A percentile compares a stretch with the other conserved stretches of the same genome.
phyloP scores from a whole-genome alignment of 345 rosid genomes.

The Lenwebbia sp. region DNA sequence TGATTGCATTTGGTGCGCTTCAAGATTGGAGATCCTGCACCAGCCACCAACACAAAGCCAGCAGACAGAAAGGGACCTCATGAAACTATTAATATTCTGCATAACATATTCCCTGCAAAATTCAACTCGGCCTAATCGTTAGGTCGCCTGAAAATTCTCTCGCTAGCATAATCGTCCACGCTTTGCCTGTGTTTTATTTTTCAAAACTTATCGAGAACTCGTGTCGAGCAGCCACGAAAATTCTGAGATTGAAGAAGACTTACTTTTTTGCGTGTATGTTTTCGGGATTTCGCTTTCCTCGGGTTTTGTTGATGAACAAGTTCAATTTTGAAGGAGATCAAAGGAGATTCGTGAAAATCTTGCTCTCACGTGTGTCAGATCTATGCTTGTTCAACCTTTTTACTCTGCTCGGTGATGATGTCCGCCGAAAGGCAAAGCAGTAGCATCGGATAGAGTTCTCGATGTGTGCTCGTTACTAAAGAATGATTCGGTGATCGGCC shows the following conservation, averaged over 20 bases:
- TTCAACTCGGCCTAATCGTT: background rate
- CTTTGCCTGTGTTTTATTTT: background rate
- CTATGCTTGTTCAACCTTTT: too few relatives aligned
- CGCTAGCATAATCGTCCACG: background rate
- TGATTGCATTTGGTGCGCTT: background rate
- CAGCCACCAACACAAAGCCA: background rate
- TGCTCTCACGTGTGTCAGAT: too few relatives aligned
- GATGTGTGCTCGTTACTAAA: too few relatives aligned
- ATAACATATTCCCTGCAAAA: background rate
- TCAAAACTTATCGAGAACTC: background rate
- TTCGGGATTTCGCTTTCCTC: too few relatives aligned
- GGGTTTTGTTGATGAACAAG: too few relatives aligned
- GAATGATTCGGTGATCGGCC: too few relatives aligned
- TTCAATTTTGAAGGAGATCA: too few relatives aligned
- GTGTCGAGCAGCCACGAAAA: background rate
- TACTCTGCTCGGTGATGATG: too few relatives aligned
- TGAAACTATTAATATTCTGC: background rate
- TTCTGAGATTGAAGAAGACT: background rate
- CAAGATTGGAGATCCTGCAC: background rate
- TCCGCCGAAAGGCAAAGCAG: too few relatives aligned
- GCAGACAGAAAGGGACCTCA: background rate
- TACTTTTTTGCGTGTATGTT: too few relatives aligned
- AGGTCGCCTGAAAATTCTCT: background rate
- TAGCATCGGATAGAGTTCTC: too few relatives aligned
- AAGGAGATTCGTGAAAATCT: too few relatives aligned